Percentiles rank a stretch among this genome's conserved stretches.
Evolutionary conservation across 23 red algal species (phyloP).

Genomic region (Chondrus crispus): DNA sequence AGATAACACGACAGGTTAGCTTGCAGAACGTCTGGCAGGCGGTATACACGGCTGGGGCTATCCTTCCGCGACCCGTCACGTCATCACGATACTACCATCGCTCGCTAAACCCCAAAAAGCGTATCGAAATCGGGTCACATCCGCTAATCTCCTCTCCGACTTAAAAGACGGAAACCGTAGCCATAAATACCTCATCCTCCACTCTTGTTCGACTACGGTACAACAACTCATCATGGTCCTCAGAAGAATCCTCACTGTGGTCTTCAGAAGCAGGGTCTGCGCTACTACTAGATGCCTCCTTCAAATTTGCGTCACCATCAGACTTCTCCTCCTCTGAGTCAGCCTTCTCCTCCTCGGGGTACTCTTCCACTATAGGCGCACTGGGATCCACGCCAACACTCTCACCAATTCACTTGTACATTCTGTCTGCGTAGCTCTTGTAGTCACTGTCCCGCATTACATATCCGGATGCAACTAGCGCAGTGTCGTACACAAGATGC

Average conservation of each 20-base stretch:
- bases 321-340: constrained; percentile 12
- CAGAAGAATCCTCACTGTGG: no score
- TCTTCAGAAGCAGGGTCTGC: no score
- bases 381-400: constrained; percentile 53
- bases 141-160: no score
- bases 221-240: no score
- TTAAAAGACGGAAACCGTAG: no score
- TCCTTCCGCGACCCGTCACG: constrained; percentile 79
- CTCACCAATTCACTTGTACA: constrained; percentile 69
- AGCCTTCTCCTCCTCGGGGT: constrained; percentile 35
- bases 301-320: not conserved
- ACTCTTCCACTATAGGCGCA: constrained; percentile 47
- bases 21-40: constrained; percentile 77
- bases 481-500: constrained; percentile 81
- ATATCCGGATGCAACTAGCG: constrained; percentile 73
- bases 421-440: constrained; percentile 62
- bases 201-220: no score
- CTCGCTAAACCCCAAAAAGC: constrained; percentile 88
- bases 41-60: constrained; percentile 87
- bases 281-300: no score
- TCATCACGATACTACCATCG: constrained; percentile 89
- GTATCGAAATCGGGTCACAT: constrained; percentile 92
- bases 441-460: constrained; percentile 65
- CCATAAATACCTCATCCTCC: no score
- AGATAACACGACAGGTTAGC: constrained; percentile 93